Evolutionary conservation across 169 alveolate species (phyloP).

Genomic region (Pseudocohnilembus persalinus): DNA sequence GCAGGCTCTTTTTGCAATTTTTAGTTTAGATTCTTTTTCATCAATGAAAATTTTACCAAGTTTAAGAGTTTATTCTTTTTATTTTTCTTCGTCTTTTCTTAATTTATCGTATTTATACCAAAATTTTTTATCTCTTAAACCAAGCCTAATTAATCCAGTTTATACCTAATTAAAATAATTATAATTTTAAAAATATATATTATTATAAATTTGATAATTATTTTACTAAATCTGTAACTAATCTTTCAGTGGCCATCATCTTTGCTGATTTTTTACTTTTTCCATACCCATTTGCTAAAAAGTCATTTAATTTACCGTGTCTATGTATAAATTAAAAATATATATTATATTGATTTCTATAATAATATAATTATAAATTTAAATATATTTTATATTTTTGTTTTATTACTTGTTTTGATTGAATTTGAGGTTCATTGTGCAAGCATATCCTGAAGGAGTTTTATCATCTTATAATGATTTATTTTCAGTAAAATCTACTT

Average conservation of each 20-base stretch:
- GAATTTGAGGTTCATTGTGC: background rate
- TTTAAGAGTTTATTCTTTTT: background rate
- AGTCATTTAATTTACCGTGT: constrained; percentile 22
- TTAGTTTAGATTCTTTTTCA: background rate
- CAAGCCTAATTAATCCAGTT: constrained; percentile 9
- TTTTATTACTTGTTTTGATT: background rate
- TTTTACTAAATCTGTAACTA: background rate
- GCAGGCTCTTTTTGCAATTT: constrained; percentile 6
- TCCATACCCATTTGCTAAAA: constrained; percentile 8
- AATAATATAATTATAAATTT: no score
- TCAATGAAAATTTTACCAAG: background rate
- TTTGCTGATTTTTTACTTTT: constrained; percentile 15
- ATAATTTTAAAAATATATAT: no score
- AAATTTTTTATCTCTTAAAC: background rate
- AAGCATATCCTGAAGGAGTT: background rate
- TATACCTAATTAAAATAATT: background rate
- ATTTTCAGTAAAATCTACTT: background rate
- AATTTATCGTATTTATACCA: background rate
- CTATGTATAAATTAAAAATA: no score
- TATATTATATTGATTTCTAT: no score
- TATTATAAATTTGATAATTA: no score
- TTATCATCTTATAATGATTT: background rate
- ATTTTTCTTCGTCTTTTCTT: background rate
- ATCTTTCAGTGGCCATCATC: constrained; percentile 20
- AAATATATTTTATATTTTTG: no score